phyloP scores from a whole-genome alignment of 306 rosid genomes.

The Arachis stenosperma region DNA sequence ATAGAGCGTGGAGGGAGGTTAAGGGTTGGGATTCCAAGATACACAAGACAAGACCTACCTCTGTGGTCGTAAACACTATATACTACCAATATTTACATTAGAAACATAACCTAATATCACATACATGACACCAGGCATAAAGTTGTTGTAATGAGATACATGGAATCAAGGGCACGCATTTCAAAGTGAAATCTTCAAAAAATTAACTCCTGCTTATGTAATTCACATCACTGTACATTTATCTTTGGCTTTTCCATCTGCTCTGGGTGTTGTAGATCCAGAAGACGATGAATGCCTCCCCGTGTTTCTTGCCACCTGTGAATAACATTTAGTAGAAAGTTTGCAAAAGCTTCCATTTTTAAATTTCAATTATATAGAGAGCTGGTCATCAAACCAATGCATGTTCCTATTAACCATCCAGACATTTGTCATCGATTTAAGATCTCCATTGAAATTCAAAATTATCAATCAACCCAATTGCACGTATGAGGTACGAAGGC shows the following conservation, averaged over 20 bases:
- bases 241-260: conserved; percentile 83
- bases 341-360: conserved; percentile 12
- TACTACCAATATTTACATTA: conserved; percentile 60
- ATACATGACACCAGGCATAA: conserved; percentile 42
- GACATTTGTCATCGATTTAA: conserved; percentile 1
- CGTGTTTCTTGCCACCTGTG: conserved; percentile 69
- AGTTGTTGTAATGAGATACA: conserved; percentile 35
- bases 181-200: conserved; percentile 49
- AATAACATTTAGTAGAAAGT: conserved; percentile 31
- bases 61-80: conserved; percentile 41
- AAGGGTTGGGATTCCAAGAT: conserved; percentile 27
- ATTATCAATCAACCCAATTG: conserved; percentile 13
- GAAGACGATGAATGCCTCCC: conserved; percentile 53
- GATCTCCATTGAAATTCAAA: background rate
- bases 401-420: conserved; percentile 14
- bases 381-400: conserved; percentile 7
- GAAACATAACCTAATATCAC: conserved; percentile 51
- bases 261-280: conserved; percentile 47
- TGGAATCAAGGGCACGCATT: conserved; percentile 45
- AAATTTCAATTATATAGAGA: conserved; percentile 9
- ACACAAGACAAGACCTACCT: conserved; percentile 49
- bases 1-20: background rate
- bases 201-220: conserved; percentile 32
- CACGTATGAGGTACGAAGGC: conserved; percentile 11
- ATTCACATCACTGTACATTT: conserved; percentile 89